phyloP scores from a whole-genome alignment of 768 basidiomycete genomes.

The Asterophora parasitica region DNA sequence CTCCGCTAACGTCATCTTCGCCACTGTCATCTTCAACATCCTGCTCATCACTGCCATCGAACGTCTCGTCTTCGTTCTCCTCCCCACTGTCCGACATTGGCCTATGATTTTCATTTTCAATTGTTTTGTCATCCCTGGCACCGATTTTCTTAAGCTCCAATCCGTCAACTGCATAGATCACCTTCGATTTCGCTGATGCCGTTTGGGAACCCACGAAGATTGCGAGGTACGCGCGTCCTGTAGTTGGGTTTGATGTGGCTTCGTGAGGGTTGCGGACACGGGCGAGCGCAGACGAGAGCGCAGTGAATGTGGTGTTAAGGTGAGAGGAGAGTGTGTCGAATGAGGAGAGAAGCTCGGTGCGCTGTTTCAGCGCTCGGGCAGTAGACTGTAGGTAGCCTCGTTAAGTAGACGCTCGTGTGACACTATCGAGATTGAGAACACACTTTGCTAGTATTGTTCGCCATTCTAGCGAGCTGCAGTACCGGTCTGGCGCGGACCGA shows the following conservation, averaged over 20 bases:
- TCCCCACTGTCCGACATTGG: conserved; percentile 21
- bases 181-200: conserved; percentile 53
- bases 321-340: conserved; percentile 73
- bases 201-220: conserved; percentile 65
- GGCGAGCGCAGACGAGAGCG: conserved; percentile 66
- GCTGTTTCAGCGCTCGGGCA: conserved; percentile 50
- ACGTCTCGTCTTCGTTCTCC: conserved; percentile 18
- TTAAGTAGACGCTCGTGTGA: too few species aligned
- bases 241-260: background rate
- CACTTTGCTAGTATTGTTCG: conserved; percentile 35
- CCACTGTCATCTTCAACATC: conserved; percentile 16
- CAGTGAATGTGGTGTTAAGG: conserved; percentile 67
- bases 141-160: conserved; percentile 49
- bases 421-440: conserved; percentile 10
- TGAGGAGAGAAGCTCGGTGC: conserved; percentile 56
- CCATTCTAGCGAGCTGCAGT: conserved; percentile 55
- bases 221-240: conserved; percentile 47
- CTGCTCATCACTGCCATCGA: conserved; percentile 14
- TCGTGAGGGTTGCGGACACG: conserved; percentile 8
- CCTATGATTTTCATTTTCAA: conserved; percentile 18
- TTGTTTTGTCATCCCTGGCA: conserved; percentile 21
- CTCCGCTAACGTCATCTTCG: conserved; percentile 17
- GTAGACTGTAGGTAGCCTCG: conserved; percentile 27
- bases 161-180: conserved; percentile 62
- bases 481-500: conserved; percentile 45